Evolutionary conservation across 768 basidiomycete species (phyloP).

Genomic region (Boletus insuetus): DNA sequence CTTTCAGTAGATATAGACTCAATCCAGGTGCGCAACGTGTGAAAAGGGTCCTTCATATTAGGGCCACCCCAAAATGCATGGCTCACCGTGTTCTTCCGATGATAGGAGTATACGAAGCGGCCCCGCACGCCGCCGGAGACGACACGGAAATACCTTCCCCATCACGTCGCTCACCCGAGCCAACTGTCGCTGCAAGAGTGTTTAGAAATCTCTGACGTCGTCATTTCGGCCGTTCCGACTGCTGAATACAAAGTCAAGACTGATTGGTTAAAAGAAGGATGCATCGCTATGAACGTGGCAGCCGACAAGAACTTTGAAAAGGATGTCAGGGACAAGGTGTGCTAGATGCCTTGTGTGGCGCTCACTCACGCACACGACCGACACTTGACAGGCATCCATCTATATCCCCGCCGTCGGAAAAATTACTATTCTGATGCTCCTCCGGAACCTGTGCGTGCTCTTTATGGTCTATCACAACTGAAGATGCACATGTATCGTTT

Average conservation of each 20-base stretch:
- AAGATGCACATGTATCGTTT: slow-evolving; percentile 1
- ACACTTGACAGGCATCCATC: slow-evolving; percentile 62
- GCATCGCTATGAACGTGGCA: slow-evolving; percentile 89
- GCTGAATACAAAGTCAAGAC: slow-evolving; percentile 87
- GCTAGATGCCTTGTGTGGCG: slow-evolving; percentile 11
- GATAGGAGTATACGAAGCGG: slow-evolving; percentile 89
- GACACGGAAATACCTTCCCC: slow-evolving; percentile 71
- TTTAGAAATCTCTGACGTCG: slow-evolving; percentile 84
- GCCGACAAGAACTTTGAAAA: slow-evolving; percentile 96
- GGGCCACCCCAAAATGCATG: background rate
- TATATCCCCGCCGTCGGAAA: slow-evolving; percentile 98
- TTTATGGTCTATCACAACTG: background rate
- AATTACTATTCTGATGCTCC: slow-evolving; percentile 96
- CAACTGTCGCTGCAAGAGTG: slow-evolving; percentile 73
- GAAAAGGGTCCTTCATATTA: background rate
- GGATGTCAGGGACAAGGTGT: slow-evolving; percentile 87
- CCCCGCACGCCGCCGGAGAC: slow-evolving; percentile 46
- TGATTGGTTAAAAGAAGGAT: slow-evolving; percentile 87
- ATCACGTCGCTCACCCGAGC: slow-evolving; percentile 75
- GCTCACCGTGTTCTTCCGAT: background rate
- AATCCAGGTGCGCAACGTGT: slow-evolving; percentile 56
- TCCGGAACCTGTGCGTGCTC: slow-evolving; percentile 80
- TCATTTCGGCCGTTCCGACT: slow-evolving; percentile 90
- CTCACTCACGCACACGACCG: slow-evolving; percentile 7
- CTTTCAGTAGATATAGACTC: slow-evolving; percentile 95